Evolutionary conservation across 805 yeast species (phyloP).

Genomic region (Maudiozyma saulgeensis): DNA sequence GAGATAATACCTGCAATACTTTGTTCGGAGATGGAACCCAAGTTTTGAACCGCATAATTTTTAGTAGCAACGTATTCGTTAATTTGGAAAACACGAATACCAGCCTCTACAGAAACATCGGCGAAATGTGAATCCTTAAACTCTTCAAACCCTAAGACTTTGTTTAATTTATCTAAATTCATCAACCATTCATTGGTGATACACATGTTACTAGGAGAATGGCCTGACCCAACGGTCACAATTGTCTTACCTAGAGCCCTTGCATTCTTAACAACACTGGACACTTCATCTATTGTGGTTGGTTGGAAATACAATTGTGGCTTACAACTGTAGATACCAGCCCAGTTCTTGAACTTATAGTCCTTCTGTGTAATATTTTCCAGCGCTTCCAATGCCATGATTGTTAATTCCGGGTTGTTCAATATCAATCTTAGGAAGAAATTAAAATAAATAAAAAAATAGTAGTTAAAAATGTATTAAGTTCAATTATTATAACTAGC

Average conservation of each 20-base stretch:
- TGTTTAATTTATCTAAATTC: conserved; percentile 66
- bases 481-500: no score
- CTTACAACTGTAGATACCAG: conserved; percentile 69
- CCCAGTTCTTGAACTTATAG: conserved; percentile 54
- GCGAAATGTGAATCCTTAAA: conserved; percentile 57
- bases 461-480: no score
- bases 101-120: conserved; percentile 93
- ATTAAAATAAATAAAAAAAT: no score
- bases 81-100: conserved; percentile 66
- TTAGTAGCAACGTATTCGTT: conserved; percentile 53
- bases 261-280: conserved; percentile 58
- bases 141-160: conserved; percentile 40
- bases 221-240: conserved; percentile 86
- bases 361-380: conserved; percentile 16
- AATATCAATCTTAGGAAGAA: no score
- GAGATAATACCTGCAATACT: conserved; percentile 92
- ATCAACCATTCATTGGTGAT: conserved; percentile 84
- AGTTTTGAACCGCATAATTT: conserved; percentile 75
- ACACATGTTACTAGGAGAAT: conserved; percentile 87
- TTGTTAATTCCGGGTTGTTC: background rate
- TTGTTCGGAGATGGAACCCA: conserved; percentile 91
- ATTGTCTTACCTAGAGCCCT: conserved; percentile 49
- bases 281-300: conserved; percentile 53
- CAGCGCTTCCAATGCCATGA: conserved; percentile 2
- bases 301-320: conserved; percentile 84